Percentiles rank a stretch among this genome's conserved stretches.
Conservation (phyloP, 352 stramenopile genomes). For the Phytophthora nicotianae region DNA sequence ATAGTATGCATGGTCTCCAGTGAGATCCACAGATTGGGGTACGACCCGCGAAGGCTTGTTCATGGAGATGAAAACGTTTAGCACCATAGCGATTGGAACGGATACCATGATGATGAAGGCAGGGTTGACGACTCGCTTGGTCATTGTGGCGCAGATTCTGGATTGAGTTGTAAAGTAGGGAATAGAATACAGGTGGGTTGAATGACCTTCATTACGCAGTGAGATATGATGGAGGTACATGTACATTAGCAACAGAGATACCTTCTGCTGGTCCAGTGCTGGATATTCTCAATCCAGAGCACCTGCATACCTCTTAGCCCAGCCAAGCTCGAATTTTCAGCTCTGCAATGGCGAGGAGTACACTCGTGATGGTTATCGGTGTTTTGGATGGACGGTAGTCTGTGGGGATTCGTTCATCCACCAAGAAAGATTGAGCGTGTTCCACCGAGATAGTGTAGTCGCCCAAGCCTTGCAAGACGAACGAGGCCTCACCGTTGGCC, state of each 20-base stretch:
- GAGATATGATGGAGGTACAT: constrained; percentile 1
- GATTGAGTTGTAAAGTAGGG: neutral
- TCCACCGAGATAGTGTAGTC: constrained; percentile 55
- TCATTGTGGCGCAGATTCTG: constrained; percentile 20
- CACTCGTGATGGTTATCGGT: constrained; percentile 41
- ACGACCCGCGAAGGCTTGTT: neutral
- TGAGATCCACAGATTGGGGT: constrained; percentile 10
- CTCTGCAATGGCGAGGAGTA: constrained; percentile 48
- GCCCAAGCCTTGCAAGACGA: constrained; percentile 52
- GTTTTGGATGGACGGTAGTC: constrained; percentile 44
- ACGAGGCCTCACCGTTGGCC: constrained; percentile 56
- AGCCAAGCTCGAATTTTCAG: constrained; percentile 40
- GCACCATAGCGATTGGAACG: constrained; percentile 10
- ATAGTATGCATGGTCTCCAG: constrained; percentile 39
- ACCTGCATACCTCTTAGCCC: constrained; percentile 1
- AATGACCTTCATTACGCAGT: constrained; percentile 1
- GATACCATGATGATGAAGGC: constrained; percentile 18
- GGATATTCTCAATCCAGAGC: constrained; percentile 4
- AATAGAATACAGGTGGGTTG: constrained; percentile 9
- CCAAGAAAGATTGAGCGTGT: constrained; percentile 50
- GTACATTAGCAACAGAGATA: neutral
- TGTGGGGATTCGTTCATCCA: constrained; percentile 52
- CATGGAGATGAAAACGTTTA: constrained; percentile 14
- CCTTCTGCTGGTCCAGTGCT: neutral
- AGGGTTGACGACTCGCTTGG: constrained; percentile 13